Conservation (phyloP, 345 rosid genomes). For the Linum trigynum region DNA sequence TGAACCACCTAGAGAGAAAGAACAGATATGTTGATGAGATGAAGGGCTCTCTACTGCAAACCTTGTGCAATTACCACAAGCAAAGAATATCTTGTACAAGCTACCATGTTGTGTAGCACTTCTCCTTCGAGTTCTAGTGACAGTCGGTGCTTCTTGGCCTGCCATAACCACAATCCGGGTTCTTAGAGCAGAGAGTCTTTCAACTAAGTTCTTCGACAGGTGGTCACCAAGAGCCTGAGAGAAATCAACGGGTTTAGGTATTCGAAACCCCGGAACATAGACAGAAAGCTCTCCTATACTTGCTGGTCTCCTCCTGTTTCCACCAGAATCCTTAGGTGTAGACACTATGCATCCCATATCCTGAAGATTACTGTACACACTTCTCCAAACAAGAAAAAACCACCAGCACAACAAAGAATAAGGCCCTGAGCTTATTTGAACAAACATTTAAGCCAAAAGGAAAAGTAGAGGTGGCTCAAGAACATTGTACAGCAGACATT, state of each 20-base stretch:
- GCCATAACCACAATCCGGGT: slow-evolving; percentile 97
- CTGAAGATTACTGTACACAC: slow-evolving; percentile 23
- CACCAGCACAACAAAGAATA: neutral
- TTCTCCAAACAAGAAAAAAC: slow-evolving; percentile 18
- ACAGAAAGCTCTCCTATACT: slow-evolving; percentile 86
- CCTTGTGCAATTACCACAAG: neutral
- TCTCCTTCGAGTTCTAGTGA: slow-evolving; percentile 84
- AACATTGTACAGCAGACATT: too few relatives aligned
- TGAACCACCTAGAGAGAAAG: slow-evolving; percentile 60
- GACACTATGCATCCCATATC: slow-evolving; percentile 94
- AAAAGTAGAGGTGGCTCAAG: too few relatives aligned
- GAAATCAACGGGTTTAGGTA: slow-evolving; percentile 84
- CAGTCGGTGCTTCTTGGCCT: slow-evolving; percentile 91
- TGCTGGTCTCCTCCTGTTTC: slow-evolving; percentile 70
- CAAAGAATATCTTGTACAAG: slow-evolving; percentile 12
- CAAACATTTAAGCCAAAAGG: neutral
- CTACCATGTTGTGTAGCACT: slow-evolving; percentile 90
- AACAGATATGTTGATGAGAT: slow-evolving; percentile 16
- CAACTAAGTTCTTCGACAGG: slow-evolving; percentile 61
- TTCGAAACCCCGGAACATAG: slow-evolving; percentile 88
- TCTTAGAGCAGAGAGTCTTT: slow-evolving; percentile 77
- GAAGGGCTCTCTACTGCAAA: slow-evolving; percentile 7
- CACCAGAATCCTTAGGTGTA: slow-evolving; percentile 67
- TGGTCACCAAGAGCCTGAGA: slow-evolving; percentile 57
- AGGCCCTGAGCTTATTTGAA: neutral